A percentile compares a stretch with the other conserved stretches of the same genome.
Conservation (phyloP, 768 basidiomycete genomes). For the Rhodocollybia butyracea region DNA sequence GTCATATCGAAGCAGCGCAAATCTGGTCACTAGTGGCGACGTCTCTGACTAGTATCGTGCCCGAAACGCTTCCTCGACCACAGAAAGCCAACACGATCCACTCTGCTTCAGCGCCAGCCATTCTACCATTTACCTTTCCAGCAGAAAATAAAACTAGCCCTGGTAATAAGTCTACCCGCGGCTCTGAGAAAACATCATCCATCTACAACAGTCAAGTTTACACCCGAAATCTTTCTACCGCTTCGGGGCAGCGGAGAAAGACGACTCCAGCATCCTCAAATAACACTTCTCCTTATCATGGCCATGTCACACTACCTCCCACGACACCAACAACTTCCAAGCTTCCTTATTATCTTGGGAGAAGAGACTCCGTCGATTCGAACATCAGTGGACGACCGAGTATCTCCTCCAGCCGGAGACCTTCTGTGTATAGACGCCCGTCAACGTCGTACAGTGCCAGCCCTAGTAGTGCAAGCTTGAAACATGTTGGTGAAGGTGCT, state of each 20-base stretch:
- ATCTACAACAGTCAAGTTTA: slow-evolving; percentile 15
- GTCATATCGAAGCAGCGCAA: slow-evolving; percentile 55
- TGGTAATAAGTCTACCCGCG: slow-evolving; percentile 15
- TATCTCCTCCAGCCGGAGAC: slow-evolving; percentile 23
- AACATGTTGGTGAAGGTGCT: slow-evolving; percentile 74
- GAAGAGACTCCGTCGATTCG: slow-evolving; percentile 33
- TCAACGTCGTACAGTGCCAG: slow-evolving; percentile 43
- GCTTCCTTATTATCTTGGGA: slow-evolving; percentile 35
- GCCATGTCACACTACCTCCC: slow-evolving; percentile 40
- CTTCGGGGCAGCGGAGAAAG: slow-evolving; percentile 33
- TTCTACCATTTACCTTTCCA: slow-evolving; percentile 26
- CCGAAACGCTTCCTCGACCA: slow-evolving; percentile 22
- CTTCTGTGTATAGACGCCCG: slow-evolving; percentile 40
- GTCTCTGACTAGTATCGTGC: slow-evolving; percentile 48
- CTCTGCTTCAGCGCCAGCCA: slow-evolving; percentile 40
- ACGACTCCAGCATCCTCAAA: slow-evolving; percentile 57
- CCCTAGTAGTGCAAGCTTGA: slow-evolving; percentile 40
- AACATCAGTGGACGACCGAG: slow-evolving; percentile 16
- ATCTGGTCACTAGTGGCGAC: slow-evolving; percentile 65
- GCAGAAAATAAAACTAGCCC: slow-evolving; percentile 24
- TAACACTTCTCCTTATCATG: slow-evolving; percentile 53
- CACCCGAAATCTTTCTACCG: slow-evolving; percentile 28
- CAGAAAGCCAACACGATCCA: slow-evolving; percentile 28
- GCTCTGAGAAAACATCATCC: slow-evolving; percentile 12
- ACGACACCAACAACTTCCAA: slow-evolving; percentile 28